Evolutionary conservation across 176 grass and related monocot genomes (phyloP), one percentile per base, ranked within the genome.

Genomic region (barley (Hordeum vulgare)): DNA sequence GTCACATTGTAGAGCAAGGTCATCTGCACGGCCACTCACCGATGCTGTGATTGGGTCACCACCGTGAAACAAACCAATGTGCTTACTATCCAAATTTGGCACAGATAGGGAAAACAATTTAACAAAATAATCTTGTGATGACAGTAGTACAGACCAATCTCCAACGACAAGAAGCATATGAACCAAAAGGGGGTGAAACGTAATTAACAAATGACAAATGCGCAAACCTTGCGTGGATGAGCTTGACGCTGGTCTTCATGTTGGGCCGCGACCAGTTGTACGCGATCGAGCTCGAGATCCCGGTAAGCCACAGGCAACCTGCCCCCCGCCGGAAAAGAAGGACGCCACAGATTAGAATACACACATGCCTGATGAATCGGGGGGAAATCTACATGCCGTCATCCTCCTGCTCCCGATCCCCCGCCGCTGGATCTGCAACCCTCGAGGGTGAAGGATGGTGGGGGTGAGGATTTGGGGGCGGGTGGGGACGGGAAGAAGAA

Each of bases 231-330:
- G 96, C 96, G 76, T 99, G 96, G 78, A 99, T 99, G 79, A 99
- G 84, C 91, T 99, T 99, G 80, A 99, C 96, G 81, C 96, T 99
- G 31, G 96, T 77, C 80, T 99, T 99, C 96, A 98, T 95, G 39
- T 92, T 87, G 75, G 93, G 96, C 21, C 84, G 83, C 73, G 96
- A 94, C 93, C 96, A 99, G 76, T 99, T 99, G 91, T 96, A 99
- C 8, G 96, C 96, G 49, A 99, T 94, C 17, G 93, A 99, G 80
- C 93, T 66, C 57, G 54, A 82, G 61, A 99, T 96, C 76, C 93
- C 93, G 60, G 85, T 95, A 25, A 99, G 91, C 96, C 93, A 99
- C 39, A 99, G 91, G 82, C 87, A 87, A 11, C 96, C 96, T 99
- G 73, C 84, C 53, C 66, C n/a, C 2, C 76, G 9, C 54, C 26